Percentiles rank a stretch among this genome's conserved stretches.
Conservation (phyloP, 805 yeast species). For the Zygosaccharomyces siamensis region DNA sequence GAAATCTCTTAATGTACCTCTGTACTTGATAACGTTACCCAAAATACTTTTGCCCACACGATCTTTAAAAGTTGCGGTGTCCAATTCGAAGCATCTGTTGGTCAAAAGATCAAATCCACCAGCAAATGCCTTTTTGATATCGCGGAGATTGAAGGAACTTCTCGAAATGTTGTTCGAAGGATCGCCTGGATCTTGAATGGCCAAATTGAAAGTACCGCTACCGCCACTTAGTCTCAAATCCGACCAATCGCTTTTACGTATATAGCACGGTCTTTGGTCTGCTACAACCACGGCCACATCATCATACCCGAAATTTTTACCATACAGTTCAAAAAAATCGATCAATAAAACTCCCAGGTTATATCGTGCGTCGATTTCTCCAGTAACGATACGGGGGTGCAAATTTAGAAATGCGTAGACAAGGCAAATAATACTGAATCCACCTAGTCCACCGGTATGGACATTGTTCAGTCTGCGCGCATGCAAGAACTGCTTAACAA, state of each 20-base stretch:
- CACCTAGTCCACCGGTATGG: slow-evolving; percentile 91
- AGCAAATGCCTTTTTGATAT: slow-evolving; percentile 76
- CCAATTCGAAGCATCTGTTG: slow-evolving; percentile 68
- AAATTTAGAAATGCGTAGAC: slow-evolving; percentile 72
- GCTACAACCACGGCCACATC: slow-evolving; percentile 61
- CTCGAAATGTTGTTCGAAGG: slow-evolving; percentile 73
- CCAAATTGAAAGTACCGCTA: slow-evolving; percentile 53
- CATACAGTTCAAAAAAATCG: slow-evolving; percentile 91
- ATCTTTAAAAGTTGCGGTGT: slow-evolving; percentile 58
- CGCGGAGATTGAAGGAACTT: slow-evolving; percentile 75
- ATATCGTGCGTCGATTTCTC: slow-evolving; percentile 59
- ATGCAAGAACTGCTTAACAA: slow-evolving; percentile 79
- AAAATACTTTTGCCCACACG: slow-evolving; percentile 69
- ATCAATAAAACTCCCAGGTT: slow-evolving; percentile 83
- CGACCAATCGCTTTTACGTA: slow-evolving; percentile 53
- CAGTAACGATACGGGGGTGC: slow-evolving; percentile 72
- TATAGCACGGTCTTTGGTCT: slow-evolving; percentile 53
- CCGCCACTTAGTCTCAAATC: slow-evolving; percentile 32
- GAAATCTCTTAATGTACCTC: slow-evolving; percentile 71
- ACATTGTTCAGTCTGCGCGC: slow-evolving; percentile 79
- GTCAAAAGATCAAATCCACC: slow-evolving; percentile 79
- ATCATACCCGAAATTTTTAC: slow-evolving; percentile 83
- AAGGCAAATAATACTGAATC: slow-evolving; percentile 85
- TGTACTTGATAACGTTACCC: slow-evolving; percentile 72
- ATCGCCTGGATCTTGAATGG: slow-evolving; percentile 89